Conservation (phyloP, 257 asterid species). For the Ilex aquifolium region DNA sequence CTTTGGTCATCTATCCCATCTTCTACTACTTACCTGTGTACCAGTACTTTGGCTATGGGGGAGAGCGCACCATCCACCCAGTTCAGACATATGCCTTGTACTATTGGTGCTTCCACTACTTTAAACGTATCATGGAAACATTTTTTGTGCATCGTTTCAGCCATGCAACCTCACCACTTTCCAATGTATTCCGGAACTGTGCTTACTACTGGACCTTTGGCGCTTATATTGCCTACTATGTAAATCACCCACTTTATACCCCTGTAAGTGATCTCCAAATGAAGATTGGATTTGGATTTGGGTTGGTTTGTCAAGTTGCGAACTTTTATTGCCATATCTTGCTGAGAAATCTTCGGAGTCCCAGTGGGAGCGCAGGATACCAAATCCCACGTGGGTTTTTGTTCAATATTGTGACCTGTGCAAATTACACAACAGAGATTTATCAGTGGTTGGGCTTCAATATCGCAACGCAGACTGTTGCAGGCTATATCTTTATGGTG, state of each 20-base stretch:
- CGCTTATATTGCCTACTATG: constrained; percentile 73
- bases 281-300: constrained; percentile 81
- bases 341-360: constrained; percentile 78
- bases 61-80: constrained; percentile 57
- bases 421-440: constrained; percentile 93
- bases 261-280: constrained; percentile 85
- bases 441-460: constrained; percentile 99
- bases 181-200: constrained; percentile 89
- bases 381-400: constrained; percentile 92
- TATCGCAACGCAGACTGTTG: constrained; percentile 83
- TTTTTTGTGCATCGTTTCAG: constrained; percentile 94
- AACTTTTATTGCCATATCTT: constrained; percentile 88
- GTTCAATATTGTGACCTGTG: constrained; percentile 90
- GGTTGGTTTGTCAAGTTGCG: constrained; percentile 74
- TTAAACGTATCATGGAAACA: constrained; percentile 84
- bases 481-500: constrained; percentile 82
- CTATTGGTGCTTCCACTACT: constrained; percentile 92
- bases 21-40: constrained; percentile 70
- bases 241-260: constrained; percentile 86
- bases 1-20: constrained; percentile 72
- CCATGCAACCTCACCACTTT: constrained; percentile 91
- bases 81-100: constrained; percentile 86
- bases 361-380: constrained; percentile 67
- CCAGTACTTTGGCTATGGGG: constrained; percentile 64
- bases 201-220: constrained; percentile 97